Evolutionary conservation across 2,329 filamentous ascomycete species (phyloP).

Genomic region (Reticulascus tulasneorum): DNA sequence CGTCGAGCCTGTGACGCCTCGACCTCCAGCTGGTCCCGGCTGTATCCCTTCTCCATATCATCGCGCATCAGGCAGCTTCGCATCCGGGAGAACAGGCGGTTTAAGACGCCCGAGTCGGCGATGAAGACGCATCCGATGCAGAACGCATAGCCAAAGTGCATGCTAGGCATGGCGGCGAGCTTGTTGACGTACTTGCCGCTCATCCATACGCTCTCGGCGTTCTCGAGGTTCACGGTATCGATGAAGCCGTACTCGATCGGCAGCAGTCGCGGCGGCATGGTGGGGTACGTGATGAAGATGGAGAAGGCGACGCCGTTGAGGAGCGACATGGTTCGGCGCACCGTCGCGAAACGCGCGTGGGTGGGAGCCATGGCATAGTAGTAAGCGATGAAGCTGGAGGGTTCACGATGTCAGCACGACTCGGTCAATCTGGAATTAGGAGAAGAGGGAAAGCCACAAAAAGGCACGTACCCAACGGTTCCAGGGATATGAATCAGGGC

Average conservation of each 20-base stretch:
- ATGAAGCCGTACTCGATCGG: slow-evolving; percentile 58
- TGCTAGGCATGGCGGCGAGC: slow-evolving; percentile 54
- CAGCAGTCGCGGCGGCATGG: slow-evolving; percentile 59
- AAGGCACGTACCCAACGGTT: slow-evolving; percentile 46
- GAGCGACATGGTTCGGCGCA: slow-evolving; percentile 45
- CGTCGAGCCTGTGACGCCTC: slow-evolving; percentile 17
- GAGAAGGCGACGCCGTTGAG: slow-evolving; percentile 58
- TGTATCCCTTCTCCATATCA: slow-evolving; percentile 11
- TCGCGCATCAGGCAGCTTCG: slow-evolving; percentile 14
- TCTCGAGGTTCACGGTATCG: slow-evolving; percentile 52
- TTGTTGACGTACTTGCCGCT: slow-evolving; percentile 55
- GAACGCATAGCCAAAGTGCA: slow-evolving; percentile 55
- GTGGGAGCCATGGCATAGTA: slow-evolving; percentile 55
- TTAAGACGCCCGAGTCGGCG: slow-evolving; percentile 47
- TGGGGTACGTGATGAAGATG: slow-evolving; percentile 60
- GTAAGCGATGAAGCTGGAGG: slow-evolving; percentile 55
- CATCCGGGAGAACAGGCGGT: slow-evolving; percentile 23
- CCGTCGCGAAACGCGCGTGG: slow-evolving; percentile 29
- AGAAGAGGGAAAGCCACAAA: neutral
- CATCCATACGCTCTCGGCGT: slow-evolving; percentile 62
- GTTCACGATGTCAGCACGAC: too few relatives aligned
- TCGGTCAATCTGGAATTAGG: too few relatives aligned
- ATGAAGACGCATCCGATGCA: slow-evolving; percentile 50
- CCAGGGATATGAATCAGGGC: slow-evolving; percentile 58
- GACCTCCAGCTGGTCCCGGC: slow-evolving; percentile 15